Evolutionary conservation across 129 eudicot species (phyloP), one percentile per base, ranked within the genome.

Genomic region (Deinandra increscens): DNA sequence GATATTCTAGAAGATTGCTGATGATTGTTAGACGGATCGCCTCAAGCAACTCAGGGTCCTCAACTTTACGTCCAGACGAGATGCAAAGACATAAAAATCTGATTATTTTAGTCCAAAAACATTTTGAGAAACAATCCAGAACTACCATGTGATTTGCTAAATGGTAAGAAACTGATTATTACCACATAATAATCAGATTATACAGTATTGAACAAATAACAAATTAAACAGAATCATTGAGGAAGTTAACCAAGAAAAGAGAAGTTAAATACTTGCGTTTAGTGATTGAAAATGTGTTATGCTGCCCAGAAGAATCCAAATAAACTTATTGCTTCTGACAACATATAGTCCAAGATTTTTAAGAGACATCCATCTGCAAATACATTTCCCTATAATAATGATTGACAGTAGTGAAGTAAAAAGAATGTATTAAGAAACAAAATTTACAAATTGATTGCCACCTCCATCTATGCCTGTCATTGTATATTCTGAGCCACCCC

Each of bases 281-380:
- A 44, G 98, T 89, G 74, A 89, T 93, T 64, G 92, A 81, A 76
- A 93, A 93, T 49, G 83, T 84, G 80, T 84, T 89, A 83, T 93
- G 96, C 84, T 87, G 89, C 78, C 98, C 98, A 11, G 98, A 93
- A 72, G 95, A 83, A 85, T 93, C 98, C 50, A 93, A 86, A 73
- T 66, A 77, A 67, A 93, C 98, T 31, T 93, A n/a, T 89, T 50
- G 98, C n/a, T 96, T 86, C 89, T 93, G 58, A 89, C 86, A 62
- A 92, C 98, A 54, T 93, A 89, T 75, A 93, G 72, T 55, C 98
- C 98, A 64, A 93, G 95, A 79, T 83, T 89, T 82, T 82, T 90
- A 37, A 90, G 97, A 29, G n/a, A 95, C 88, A 74, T 50, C 81
- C 97, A 92, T 89, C 96, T 89, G 87, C 78, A 82, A 17, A 72